Conservation (phyloP, 2,329 filamentous ascomycete species). For the Grosmannia huntii region DNA sequence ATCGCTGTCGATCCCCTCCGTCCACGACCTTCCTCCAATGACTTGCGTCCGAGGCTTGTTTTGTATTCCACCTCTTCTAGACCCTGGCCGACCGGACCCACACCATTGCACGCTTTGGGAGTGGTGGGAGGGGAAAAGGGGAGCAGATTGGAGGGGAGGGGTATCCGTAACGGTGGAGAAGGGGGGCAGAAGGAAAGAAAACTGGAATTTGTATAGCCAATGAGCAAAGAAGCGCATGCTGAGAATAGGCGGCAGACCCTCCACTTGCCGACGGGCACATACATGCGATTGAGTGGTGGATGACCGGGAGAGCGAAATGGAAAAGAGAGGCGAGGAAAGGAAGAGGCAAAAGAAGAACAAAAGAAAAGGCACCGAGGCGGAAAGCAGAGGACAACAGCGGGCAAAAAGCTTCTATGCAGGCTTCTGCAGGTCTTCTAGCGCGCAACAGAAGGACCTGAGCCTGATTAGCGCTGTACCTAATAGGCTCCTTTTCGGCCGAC, state of each 20-base stretch:
- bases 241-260: neutral
- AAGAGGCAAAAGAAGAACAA: too few relatives aligned
- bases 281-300: too few relatives aligned
- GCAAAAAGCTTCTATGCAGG: conserved; percentile 19
- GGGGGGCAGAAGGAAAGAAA: neutral
- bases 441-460: neutral
- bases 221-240: neutral
- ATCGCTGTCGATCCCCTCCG: neutral
- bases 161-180: neutral
- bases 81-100: neutral
- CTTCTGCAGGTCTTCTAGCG: conserved; percentile 25
- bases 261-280: too few relatives aligned
- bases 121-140: neutral
- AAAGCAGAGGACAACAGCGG: neutral
- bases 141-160: neutral
- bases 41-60: neutral
- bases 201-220: neutral
- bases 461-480: neutral
- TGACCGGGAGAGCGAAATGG: neutral
- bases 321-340: neutral
- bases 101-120: neutral
- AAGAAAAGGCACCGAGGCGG: neutral
- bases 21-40: neutral
- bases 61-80: neutral
- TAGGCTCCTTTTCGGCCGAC: neutral